Percentiles rank a stretch among this genome's conserved stretches.
These are phyloP conservation scores for Aspergillus brasiliensis DNA, from an alignment of 2,329 filamentous ascomycete species.

Conservation along the genomic window DNA sequence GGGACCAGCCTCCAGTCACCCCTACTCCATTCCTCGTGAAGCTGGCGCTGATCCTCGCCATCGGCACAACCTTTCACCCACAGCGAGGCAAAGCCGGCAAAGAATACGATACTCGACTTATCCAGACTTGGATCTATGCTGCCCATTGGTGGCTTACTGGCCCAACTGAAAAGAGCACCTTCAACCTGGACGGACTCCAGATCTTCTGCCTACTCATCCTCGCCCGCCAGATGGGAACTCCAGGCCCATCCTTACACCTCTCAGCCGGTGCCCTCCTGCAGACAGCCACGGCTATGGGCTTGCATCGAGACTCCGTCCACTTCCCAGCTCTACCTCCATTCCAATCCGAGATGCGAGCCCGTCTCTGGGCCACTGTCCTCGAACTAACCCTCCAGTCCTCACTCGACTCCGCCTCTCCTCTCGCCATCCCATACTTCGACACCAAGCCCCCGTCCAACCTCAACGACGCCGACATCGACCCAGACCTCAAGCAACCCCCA, in stretches of 20 bases:
- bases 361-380: slow-evolving; percentile 22
- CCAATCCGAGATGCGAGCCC: slow-evolving; percentile 16
- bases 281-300: slow-evolving; percentile 31
- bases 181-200: slow-evolving; percentile 37
- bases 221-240: slow-evolving; percentile 30
- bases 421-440: slow-evolving; percentile 9
- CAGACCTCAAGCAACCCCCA: slow-evolving; percentile 15
- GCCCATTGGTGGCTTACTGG: slow-evolving; percentile 41
- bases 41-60: slow-evolving; percentile 34
- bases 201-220: slow-evolving; percentile 36
- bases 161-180: slow-evolving; percentile 33
- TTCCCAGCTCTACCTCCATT: slow-evolving; percentile 23
- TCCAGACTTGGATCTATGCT: slow-evolving; percentile 33
- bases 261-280: slow-evolving; percentile 27
- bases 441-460: slow-evolving; percentile 25
- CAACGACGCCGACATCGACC: slow-evolving; percentile 27
- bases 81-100: slow-evolving; percentile 14
- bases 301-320: slow-evolving; percentile 30
- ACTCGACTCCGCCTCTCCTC: slow-evolving; percentile 15
- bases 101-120: slow-evolving; percentile 13
- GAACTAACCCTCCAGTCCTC: slow-evolving; percentile 20
- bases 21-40: slow-evolving; percentile 29
- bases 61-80: slow-evolving; percentile 32
- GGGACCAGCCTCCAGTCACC: slow-evolving; percentile 24
- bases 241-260: slow-evolving; percentile 25